Evolutionary conservation across 345 rosid genomes (phyloP), one percentile per base, ranked within the genome.

Genomic region (Eucalyptus fibrosa): DNA sequence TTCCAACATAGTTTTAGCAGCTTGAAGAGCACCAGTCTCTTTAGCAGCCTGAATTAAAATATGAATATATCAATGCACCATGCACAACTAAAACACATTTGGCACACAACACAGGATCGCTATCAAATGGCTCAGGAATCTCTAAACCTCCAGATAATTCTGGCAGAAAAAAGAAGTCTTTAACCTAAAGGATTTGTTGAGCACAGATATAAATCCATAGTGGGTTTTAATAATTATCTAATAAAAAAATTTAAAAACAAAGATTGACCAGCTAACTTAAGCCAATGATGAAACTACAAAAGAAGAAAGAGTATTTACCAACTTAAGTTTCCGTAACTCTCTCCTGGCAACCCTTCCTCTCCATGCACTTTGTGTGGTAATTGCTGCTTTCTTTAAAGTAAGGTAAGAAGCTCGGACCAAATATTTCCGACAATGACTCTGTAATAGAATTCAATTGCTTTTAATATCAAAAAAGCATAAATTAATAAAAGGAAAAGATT

Each of bases 21-120:
- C 99, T 93, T 96, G 97, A 91, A 98, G 99, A 89, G 97, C 99
- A 89, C 98, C 98, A 49, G 98, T 94, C 94, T 98, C 99, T 93
- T 92, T 96, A 62, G 99, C 99, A 91, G 99, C 98, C 99, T 98
- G 92, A 87, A 81, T 77, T 40, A 40, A 77, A 24, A 77, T 77
- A 77, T 11, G 26, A 77, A 77, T 37, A 13, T 19, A 40, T 77
- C 83, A 77, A 77, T 77, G 83, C 28, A 21, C 28, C 16, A 4
- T 77, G 47, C 83, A 77, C 83, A 21, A 77, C 30, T 21, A 77
- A 77, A 37, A 77, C 7, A 14, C 4, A 1, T 8, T 40, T 77
- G 47, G 47, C 83, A 77, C 83, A 77, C 42, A 40, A 37, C 8
- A 40, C 47, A 34, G 21, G 3, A 37, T 40, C 47, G 8, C 83